These are phyloP conservation scores for Canariomyces notabilis DNA, from an alignment of 2,329 filamentous ascomycete genomes.

Conservation along the genomic window DNA sequence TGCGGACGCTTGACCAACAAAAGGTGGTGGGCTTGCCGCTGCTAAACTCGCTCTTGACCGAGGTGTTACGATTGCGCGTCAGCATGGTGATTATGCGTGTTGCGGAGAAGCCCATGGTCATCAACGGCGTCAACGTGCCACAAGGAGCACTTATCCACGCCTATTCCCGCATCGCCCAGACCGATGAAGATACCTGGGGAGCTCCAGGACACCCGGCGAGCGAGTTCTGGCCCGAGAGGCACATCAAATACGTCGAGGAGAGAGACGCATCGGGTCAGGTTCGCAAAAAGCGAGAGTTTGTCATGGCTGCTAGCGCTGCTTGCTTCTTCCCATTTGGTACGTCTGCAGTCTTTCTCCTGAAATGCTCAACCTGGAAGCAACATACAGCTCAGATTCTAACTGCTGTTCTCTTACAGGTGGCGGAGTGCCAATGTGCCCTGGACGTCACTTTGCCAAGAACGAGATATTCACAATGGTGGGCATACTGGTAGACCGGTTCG, in stretches of 20 bases:
- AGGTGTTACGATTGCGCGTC: conserved; percentile 22
- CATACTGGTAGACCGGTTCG: conserved; percentile 28
- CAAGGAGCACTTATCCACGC: conserved; percentile 18
- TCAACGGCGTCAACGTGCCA: conserved; percentile 13
- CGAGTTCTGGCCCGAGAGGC: conserved; percentile 24
- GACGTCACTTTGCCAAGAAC: conserved; percentile 36
- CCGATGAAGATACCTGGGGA: conserved; percentile 25
- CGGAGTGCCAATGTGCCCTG: conserved; percentile 33
- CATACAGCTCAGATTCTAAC: too few relatives aligned
- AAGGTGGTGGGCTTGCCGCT: conserved; percentile 19
- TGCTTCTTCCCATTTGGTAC: background rate
- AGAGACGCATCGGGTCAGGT: too few relatives aligned
- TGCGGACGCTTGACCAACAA: conserved; percentile 7
- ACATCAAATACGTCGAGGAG: conserved; percentile 12
- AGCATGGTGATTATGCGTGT: conserved; percentile 19
- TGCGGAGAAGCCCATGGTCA: conserved; percentile 4
- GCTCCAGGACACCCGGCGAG: conserved; percentile 16
- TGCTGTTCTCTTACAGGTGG: conserved; percentile 19
- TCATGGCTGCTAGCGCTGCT: background rate
- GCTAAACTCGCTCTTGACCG: conserved; percentile 23
- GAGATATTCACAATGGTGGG: conserved; percentile 34
- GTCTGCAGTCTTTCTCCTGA: too few relatives aligned
- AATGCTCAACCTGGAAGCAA: too few relatives aligned
- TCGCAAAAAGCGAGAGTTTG: background rate
- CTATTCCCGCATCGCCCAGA: conserved; percentile 19